Percentiles rank a stretch among this genome's conserved stretches.
phyloP scores from a whole-genome alignment of 2,329 filamentous ascomycete genomes.

The Emmonsia crescens region DNA sequence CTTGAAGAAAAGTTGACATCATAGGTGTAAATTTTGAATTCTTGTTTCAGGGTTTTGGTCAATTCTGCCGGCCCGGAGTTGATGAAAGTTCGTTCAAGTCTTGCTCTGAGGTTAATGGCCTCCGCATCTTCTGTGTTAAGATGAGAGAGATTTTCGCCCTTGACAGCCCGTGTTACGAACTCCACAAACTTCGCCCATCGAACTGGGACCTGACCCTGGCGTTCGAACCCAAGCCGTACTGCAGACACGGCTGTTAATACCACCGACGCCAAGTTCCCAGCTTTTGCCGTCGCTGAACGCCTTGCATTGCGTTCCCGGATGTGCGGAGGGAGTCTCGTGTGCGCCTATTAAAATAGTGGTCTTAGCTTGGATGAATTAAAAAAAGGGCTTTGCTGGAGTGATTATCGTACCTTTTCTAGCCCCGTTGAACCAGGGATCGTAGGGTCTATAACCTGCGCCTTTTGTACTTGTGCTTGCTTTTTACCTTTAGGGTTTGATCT shows the following conservation, averaged over 20 bases:
- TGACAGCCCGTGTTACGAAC: background rate
- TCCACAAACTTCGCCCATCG: background rate
- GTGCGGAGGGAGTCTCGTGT: background rate
- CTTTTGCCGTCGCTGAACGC: background rate
- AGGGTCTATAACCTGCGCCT: background rate
- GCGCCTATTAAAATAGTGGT: background rate
- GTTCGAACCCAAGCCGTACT: background rate
- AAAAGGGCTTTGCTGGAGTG: background rate
- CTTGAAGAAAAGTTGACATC: conserved; percentile 48
- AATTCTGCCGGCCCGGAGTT: conserved; percentile 41
- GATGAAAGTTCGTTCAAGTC: conserved; percentile 7
- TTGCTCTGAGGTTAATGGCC: conserved; percentile 2
- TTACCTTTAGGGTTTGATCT: conserved; percentile 14
- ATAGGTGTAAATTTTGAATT: conserved; percentile 57
- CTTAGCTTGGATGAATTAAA: background rate
- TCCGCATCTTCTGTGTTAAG: background rate
- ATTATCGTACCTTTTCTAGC: background rate
- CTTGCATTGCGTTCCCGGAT: background rate
- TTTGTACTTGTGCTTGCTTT: conserved; percentile 3
- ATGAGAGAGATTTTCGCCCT: conserved; percentile 3
- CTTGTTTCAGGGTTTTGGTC: conserved; percentile 50
- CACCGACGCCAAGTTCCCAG: background rate
- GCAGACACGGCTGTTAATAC: background rate
- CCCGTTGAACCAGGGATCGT: background rate
- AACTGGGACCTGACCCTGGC: background rate